A percentile compares a stretch with the other conserved stretches of the same genome.
These are phyloP conservation scores for Sporothrix phasma DNA, from an alignment of 2,329 filamentous ascomycete genomes.

Conservation along the genomic window DNA sequence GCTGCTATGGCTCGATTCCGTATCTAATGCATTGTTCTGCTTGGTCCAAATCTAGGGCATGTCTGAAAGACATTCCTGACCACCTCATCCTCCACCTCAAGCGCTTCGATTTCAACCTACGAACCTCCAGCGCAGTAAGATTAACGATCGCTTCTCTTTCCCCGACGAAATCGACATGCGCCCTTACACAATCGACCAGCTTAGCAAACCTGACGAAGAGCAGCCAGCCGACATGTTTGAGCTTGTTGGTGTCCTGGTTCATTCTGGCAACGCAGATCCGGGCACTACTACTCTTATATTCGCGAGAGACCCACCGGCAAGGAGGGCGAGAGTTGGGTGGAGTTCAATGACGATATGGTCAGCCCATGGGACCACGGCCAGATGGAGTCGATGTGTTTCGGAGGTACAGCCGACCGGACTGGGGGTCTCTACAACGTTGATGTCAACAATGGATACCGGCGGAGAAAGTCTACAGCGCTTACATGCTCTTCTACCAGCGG, in stretches of 20 bases:
- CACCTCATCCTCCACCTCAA: conserved; percentile 94
- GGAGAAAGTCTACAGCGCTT: conserved; percentile 75
- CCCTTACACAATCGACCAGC: conserved; percentile 78
- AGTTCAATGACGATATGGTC: conserved; percentile 90
- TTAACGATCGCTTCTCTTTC: conserved; percentile 91
- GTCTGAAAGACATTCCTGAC: conserved; percentile 84
- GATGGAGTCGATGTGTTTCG: conserved; percentile 71
- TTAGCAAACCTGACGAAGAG: conserved; percentile 52
- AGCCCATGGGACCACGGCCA: conserved; percentile 61
- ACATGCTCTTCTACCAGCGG: conserved; percentile 96
- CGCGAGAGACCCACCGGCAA: conserved; percentile 59
- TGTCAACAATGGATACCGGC: conserved; percentile 36
- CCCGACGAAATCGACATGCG: conserved; percentile 75
- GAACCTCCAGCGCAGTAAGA: conserved; percentile 77
- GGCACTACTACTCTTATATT: conserved; percentile 95
- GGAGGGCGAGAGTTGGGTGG: conserved; percentile 55
- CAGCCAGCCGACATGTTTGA: conserved; percentile 70
- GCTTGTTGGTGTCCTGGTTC: conserved; percentile 88
- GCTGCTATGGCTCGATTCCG: neutral
- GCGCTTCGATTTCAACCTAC: conserved; percentile 71
- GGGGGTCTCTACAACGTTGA: conserved; percentile 30
- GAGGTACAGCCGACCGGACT: conserved; percentile 41
- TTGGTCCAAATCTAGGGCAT: conserved; percentile 50
- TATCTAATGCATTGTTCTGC: neutral
- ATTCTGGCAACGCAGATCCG: conserved; percentile 88